Evolutionary conservation across 2,329 filamentous ascomycete species (phyloP).

Genomic region (Fusarium caatingaense): DNA sequence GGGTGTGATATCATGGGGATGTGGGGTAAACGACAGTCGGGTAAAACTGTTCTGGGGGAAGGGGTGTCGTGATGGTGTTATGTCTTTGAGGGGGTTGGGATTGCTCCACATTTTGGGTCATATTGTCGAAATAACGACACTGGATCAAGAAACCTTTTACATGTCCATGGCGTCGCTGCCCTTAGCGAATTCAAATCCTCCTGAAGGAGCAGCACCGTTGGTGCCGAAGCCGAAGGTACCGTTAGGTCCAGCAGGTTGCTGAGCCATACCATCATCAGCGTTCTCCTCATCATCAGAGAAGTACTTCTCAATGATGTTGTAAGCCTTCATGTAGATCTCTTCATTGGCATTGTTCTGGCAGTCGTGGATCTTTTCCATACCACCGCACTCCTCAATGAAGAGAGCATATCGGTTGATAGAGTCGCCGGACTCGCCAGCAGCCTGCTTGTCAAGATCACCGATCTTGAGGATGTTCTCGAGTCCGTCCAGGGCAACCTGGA

Average conservation of each 20-base stretch:
- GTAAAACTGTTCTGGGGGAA: slow-evolving; percentile 40
- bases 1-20: slow-evolving; percentile 50
- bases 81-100: slow-evolving; percentile 37
- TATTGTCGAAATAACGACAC: slow-evolving; percentile 23
- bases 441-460: slow-evolving; percentile 97
- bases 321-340: slow-evolving; percentile 99
- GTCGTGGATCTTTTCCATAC: slow-evolving; percentile 99
- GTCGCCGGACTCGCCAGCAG: slow-evolving; percentile 77
- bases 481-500: slow-evolving; percentile 96
- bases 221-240: slow-evolving; percentile 84
- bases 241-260: slow-evolving; percentile 73
- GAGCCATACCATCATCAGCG: slow-evolving; percentile 80
- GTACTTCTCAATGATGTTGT: slow-evolving; percentile 99
- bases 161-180: slow-evolving; percentile 74
- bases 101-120: slow-evolving; percentile 34
- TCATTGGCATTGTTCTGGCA: slow-evolving; percentile 99
- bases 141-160: slow-evolving; percentile 54
- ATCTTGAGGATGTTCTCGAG: slow-evolving; percentile 99
- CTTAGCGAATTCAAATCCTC: slow-evolving; percentile 94
- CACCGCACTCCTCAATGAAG: slow-evolving; percentile 98
- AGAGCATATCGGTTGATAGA: slow-evolving; percentile 96
- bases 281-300: slow-evolving; percentile 99
- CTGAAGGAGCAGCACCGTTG: slow-evolving; percentile 71
- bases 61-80: slow-evolving; percentile 43
- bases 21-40: slow-evolving; percentile 42